phyloP scores from a whole-genome alignment of 2,329 filamentous ascomycete genomes.

The Aspergillus melleus region DNA sequence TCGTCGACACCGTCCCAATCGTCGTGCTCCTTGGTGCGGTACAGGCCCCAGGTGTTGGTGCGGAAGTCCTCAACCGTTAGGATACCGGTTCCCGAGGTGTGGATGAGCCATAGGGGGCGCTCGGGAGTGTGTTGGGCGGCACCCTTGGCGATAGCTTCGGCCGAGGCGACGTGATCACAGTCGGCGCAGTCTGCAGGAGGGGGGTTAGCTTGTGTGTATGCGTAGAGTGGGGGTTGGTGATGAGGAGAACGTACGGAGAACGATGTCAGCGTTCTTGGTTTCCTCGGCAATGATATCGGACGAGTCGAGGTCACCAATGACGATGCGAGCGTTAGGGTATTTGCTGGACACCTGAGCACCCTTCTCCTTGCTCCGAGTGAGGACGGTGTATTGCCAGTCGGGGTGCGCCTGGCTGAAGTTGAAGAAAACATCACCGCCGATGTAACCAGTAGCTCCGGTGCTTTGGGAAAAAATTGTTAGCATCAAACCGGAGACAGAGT shows the following conservation, averaged over 20 bases:
- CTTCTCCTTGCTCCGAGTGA: conserved; percentile 48
- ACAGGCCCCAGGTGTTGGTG: conserved; percentile 39
- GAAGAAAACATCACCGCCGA: conserved; percentile 55
- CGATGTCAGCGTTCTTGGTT: conserved; percentile 49
- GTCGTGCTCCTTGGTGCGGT: conserved; percentile 46
- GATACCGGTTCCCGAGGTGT: conserved; percentile 48
- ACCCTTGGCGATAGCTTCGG: conserved; percentile 44
- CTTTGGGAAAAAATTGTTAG: conserved; percentile 28
- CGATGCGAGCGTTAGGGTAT: conserved; percentile 44
- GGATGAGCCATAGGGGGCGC: conserved; percentile 43
- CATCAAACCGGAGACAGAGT: background rate
- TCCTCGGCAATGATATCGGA: conserved; percentile 42
- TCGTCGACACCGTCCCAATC: conserved; percentile 48
- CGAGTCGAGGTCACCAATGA: conserved; percentile 46
- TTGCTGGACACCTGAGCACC: conserved; percentile 39
- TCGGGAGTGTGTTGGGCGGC: conserved; percentile 35
- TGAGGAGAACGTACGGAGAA: conserved; percentile 36
- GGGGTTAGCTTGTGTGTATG: background rate
- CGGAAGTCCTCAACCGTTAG: conserved; percentile 44
- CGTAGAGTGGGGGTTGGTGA: background rate
- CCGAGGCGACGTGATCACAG: conserved; percentile 45
- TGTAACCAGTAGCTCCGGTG: conserved; percentile 55
- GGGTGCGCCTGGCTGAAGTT: conserved; percentile 47
- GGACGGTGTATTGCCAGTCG: conserved; percentile 47
- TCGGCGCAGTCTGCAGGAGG: conserved; percentile 39